phyloP scores from a whole-genome alignment of 192 early-diverging fungal genomes.

The Chytriomyces confervae region DNA sequence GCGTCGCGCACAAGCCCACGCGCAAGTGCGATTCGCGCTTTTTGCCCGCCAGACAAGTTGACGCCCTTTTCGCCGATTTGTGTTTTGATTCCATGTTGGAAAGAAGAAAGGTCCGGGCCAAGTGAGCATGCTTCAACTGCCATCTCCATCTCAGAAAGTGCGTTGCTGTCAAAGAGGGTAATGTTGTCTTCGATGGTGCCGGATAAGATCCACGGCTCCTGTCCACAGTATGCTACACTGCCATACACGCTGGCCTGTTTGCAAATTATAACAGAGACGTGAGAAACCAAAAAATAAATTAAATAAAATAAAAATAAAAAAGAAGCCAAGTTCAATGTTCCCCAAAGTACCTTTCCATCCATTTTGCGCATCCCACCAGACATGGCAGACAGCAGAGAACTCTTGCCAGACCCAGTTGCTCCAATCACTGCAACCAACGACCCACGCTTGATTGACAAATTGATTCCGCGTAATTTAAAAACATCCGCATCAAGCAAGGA shows the following conservation, averaged over 20 bases:
- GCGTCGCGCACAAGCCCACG: slow-evolving; percentile 65
- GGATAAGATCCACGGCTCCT: slow-evolving; percentile 46
- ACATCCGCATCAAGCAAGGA: background rate
- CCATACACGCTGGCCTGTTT: slow-evolving; percentile 33
- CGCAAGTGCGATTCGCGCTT: slow-evolving; percentile 65
- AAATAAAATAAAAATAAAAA: background rate
- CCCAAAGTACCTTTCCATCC: slow-evolving; percentile 8
- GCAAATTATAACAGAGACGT: background rate
- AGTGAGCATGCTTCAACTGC: slow-evolving; percentile 77
- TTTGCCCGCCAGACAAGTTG: slow-evolving; percentile 92
- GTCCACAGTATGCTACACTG: slow-evolving; percentile 36
- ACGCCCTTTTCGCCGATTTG: slow-evolving; percentile 92
- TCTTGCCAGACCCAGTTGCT: slow-evolving; percentile 47
- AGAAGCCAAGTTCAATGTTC: background rate
- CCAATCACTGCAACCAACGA: slow-evolving; percentile 33
- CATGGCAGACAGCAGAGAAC: slow-evolving; percentile 42
- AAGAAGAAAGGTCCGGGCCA: slow-evolving; percentile 72
- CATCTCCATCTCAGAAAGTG: background rate
- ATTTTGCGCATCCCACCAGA: slow-evolving; percentile 46
- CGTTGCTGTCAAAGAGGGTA: slow-evolving; percentile 8
- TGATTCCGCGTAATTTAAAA: slow-evolving; percentile 10
- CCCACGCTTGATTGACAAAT: slow-evolving; percentile 2
- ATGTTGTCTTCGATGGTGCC: slow-evolving; percentile 80
- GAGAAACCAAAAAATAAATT: background rate
- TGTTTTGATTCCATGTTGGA: slow-evolving; percentile 78